Evolutionary conservation across 2,329 filamentous ascomycete genomes (phyloP), one percentile per base, ranked within the genome.

Genomic region (Polytolypa hystricis): DNA sequence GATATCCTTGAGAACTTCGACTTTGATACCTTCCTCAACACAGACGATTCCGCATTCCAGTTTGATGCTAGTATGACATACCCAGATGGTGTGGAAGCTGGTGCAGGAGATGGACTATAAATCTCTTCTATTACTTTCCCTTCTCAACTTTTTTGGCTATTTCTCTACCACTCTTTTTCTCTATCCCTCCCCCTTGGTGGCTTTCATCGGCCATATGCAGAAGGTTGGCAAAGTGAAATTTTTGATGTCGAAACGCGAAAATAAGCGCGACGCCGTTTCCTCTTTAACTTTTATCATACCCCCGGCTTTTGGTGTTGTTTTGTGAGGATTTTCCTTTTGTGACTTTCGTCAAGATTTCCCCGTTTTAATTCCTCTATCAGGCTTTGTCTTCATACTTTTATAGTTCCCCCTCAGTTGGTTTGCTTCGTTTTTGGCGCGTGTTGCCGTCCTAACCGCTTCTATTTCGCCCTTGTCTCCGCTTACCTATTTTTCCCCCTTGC

Each of bases 11-110:
- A 69, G 49, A 66, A 64, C 47, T 79, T 80, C 53, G 74, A 80
- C 55, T 80, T 80, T 53, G 76, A 79, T 51, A 74, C 70, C 11
- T 80, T 79, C 61, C 61, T 80, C 35, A 74, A 78, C 48, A 73
- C 69, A 26, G 71, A 71, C 45, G 62, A 61, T 37, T 50, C 52
- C n/a, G 50, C 53, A 23, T 55, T 54, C 15, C 66, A 66, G 46
- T 57, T 57, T 17, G 60, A 63, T 28, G 56, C 60, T 15, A 62
- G 47, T 43, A 53, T 61, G 39, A 40, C 52, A 29, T 62, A 61
- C 41, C 30, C 53, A 9, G 62, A 65, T 42, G 58, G 60, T 47
- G 62, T 65, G 44, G 62, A 63, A 47, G 63, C 60, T 33, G 58
- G 58, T 47, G 51, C 57, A 39, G 54, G 53, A 35, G 58, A 60